Evolutionary conservation across 345 rosid genomes (phyloP).

Genomic region (Carallia brachiata): DNA sequence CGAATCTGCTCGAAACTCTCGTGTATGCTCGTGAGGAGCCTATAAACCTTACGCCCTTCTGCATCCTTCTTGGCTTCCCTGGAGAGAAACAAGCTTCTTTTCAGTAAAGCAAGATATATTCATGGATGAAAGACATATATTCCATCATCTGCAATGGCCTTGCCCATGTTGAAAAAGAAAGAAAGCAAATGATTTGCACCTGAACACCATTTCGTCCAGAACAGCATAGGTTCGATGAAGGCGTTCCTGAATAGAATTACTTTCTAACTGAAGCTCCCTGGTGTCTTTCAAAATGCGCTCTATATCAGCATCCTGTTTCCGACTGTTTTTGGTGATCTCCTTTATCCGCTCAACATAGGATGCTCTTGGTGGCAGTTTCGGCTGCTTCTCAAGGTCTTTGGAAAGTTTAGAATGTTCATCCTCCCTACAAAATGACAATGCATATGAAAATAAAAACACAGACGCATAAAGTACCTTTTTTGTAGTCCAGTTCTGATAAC

Average conservation of each 20-base stretch:
- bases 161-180: neutral
- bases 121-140: neutral
- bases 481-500: neutral
- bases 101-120: slow-evolving; percentile 18
- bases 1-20: slow-evolving; percentile 69
- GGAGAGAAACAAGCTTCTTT: slow-evolving; percentile 17
- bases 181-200: slow-evolving; percentile 32
- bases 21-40: slow-evolving; percentile 66
- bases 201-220: slow-evolving; percentile 72
- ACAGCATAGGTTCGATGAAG: slow-evolving; percentile 79
- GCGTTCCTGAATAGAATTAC: slow-evolving; percentile 80
- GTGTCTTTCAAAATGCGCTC: slow-evolving; percentile 71
- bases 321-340: slow-evolving; percentile 80
- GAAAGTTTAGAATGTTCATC: slow-evolving; percentile 49
- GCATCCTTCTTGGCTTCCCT: slow-evolving; percentile 81
- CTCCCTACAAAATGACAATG: slow-evolving; percentile 45
- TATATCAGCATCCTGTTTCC: slow-evolving; percentile 75
- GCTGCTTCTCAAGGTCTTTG: slow-evolving; percentile 46
- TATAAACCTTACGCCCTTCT: slow-evolving; percentile 61
- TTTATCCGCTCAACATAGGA: slow-evolving; percentile 62
- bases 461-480: neutral
- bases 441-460: neutral
- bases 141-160: neutral
- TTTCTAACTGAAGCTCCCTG: slow-evolving; percentile 78
- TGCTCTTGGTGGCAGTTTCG: slow-evolving; percentile 49